These are phyloP conservation scores for Saraca asoca DNA, from an alignment of 331 rosid species.

Conservation along the genomic window DNA sequence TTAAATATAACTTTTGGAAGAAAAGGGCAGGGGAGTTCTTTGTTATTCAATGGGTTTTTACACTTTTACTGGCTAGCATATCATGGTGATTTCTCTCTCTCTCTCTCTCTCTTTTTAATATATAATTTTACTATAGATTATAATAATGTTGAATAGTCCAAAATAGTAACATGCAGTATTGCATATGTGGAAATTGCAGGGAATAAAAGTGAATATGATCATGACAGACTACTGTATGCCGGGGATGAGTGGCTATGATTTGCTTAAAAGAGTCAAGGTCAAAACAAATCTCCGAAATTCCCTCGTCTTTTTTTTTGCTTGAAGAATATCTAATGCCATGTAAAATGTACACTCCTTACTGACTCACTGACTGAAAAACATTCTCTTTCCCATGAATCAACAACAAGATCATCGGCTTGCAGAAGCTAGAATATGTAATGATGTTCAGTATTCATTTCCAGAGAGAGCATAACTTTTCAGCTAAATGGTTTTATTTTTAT, in stretches of 20 bases:
- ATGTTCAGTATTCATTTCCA: conserved; percentile 1
- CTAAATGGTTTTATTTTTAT: not conserved
- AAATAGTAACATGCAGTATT: conserved; percentile 6
- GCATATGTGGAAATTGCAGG: conserved; percentile 55
- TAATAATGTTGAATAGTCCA: not conserved
- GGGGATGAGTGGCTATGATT: conserved; percentile 99
- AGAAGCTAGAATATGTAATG: not conserved
- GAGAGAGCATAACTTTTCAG: conserved; percentile 4
- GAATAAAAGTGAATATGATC: conserved; percentile 86
- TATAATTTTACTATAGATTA: not conserved
- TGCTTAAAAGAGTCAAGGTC: conserved; percentile 92
- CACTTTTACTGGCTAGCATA: not conserved
- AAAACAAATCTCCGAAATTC: conserved; percentile 40
- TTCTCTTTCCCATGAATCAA: conserved; percentile 34
- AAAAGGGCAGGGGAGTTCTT: conserved; percentile 13
- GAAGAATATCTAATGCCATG: not conserved
- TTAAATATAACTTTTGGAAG: conserved; percentile 13
- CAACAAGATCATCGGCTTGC: not conserved
- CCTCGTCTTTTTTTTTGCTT: conserved; percentile 36
- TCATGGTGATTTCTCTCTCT: conserved; percentile 4
- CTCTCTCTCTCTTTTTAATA: not conserved
- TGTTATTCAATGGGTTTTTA: conserved; percentile 19
- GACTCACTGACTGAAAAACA: conserved; percentile 24
- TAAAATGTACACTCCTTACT: no score
- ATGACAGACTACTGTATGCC: conserved; percentile 99